phyloP scores from a whole-genome alignment of 202 grass and related monocot species.

The Cymbopogon flexuosus region DNA sequence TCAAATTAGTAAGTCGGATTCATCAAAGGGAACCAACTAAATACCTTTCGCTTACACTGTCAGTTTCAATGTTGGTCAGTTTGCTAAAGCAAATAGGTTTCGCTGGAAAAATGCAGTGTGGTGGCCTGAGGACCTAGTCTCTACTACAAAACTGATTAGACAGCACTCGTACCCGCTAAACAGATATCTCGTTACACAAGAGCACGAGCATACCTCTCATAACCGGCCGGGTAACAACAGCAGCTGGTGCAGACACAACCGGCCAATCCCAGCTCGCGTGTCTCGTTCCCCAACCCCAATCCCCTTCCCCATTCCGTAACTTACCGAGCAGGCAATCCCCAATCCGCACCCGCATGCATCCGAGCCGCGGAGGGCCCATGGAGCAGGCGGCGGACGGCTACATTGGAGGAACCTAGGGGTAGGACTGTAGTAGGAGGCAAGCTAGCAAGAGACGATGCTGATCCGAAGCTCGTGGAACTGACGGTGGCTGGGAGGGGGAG shows the following conservation, averaged over 20 bases:
- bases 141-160: background rate
- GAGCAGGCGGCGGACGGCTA: slow-evolving; percentile 21
- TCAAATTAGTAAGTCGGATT: background rate
- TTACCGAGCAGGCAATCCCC: slow-evolving; percentile 35
- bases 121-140: background rate
- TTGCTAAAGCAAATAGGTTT: background rate
- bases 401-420: slow-evolving; percentile 3
- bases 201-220: slow-evolving; percentile 35
- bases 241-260: slow-evolving; percentile 12
- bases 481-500: background rate
- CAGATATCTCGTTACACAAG: background rate
- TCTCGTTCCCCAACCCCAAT: background rate
- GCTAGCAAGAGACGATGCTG: background rate
- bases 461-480: slow-evolving; percentile 1
- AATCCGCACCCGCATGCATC: slow-evolving; percentile 9
- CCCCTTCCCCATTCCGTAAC: background rate
- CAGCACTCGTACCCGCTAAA: background rate
- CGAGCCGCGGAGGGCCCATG: slow-evolving; percentile 44
- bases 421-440: background rate
- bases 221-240: too few species aligned
- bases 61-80: too few species aligned
- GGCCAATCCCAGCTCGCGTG: slow-evolving; percentile 17
- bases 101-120: background rate
- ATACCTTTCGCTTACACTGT: background rate
- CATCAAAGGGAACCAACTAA: background rate